These are phyloP conservation scores for Saturnispora besseyi DNA, from an alignment of 805 yeast genomes.

Conservation along the genomic window DNA sequence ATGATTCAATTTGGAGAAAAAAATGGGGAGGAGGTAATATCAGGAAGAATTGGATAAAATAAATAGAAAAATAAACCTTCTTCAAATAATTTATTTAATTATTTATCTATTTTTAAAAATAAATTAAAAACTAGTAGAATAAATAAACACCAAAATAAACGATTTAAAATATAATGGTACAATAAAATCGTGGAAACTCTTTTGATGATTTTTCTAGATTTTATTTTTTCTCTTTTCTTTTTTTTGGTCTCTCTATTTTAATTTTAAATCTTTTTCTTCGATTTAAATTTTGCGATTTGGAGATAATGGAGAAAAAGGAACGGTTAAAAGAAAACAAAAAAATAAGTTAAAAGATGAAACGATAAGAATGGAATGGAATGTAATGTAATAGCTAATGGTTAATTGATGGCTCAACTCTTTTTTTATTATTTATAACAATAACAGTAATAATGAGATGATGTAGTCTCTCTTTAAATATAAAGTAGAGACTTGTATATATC, in stretches of 20 bases:
- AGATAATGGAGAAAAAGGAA: neutral
- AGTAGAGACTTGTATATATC: too few relatives aligned
- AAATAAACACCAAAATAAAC: neutral
- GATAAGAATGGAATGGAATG: neutral
- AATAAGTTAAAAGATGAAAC: neutral
- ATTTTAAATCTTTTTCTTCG: neutral
- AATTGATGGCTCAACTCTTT: too few relatives aligned
- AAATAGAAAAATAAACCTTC: neutral
- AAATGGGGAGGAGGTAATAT: too few relatives aligned
- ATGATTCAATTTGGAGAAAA: too few relatives aligned
- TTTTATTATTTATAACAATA: too few relatives aligned
- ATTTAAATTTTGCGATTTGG: neutral
- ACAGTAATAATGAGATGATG: too few relatives aligned
- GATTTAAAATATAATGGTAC: neutral
- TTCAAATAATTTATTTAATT: neutral
- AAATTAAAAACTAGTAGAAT: too few relatives aligned
- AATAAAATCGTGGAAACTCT: neutral
- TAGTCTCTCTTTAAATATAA: too few relatives aligned
- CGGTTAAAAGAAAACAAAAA: neutral
- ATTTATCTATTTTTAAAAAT: too few relatives aligned
- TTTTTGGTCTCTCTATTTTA: neutral
- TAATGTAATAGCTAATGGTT: too few relatives aligned
- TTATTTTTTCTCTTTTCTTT: neutral
- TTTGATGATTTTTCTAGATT: neutral
- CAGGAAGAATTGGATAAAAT: too few relatives aligned